Evolutionary conservation across 2,329 filamentous ascomycete genomes (phyloP), one percentile per base, ranked within the genome.

Genomic region (Cladosporium colombiae): DNA sequence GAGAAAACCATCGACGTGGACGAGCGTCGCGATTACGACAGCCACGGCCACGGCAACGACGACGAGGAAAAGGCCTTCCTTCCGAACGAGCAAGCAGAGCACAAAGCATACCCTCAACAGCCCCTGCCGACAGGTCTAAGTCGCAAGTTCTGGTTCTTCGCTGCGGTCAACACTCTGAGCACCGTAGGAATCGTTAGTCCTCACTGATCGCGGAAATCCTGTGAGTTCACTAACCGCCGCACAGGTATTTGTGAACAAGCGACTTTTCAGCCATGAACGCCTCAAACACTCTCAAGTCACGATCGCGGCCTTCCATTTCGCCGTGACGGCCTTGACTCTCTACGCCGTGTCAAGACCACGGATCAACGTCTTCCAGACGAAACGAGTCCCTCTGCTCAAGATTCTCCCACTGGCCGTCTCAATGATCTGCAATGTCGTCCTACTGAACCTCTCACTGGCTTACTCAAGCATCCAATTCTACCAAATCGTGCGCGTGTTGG

Each of bases 401-500:
- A 85, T 91, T 64, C 78, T 89, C 21, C 89, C 88, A 3, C 80
- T 91, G n/a, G 86, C 87, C 2, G 72, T 88, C 33, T 84, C 87
- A 72, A 90, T 91, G 88, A 84, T 86, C 61, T 80, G 88, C 66
- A 90, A 90, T 75, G 87, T 91, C 73, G 87, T 91, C 68, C 80
- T 91, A 11, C 88, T 87, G 11, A 91, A 91, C 72, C 78, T 90
- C 7, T 89, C 87, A 1, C 80, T 91, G 52, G 88, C 88, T 33
- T 89, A 86, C 75, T 90, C 88, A 25, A 85, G 85, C 60, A 85
- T 91, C 50, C 88, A 87, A 50, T 90, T 91, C 75, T 91, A 90
- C 76, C 88, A 91, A 75, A 84, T 90, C 58, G 87, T 86, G 5
- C 85, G 88, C 27, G 88, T 90, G 66, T 80, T 90, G 14, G 82